These are phyloP conservation scores for Candida pseudofarinosa DNA, from an alignment of 805 yeast species.

Conservation along the genomic window DNA sequence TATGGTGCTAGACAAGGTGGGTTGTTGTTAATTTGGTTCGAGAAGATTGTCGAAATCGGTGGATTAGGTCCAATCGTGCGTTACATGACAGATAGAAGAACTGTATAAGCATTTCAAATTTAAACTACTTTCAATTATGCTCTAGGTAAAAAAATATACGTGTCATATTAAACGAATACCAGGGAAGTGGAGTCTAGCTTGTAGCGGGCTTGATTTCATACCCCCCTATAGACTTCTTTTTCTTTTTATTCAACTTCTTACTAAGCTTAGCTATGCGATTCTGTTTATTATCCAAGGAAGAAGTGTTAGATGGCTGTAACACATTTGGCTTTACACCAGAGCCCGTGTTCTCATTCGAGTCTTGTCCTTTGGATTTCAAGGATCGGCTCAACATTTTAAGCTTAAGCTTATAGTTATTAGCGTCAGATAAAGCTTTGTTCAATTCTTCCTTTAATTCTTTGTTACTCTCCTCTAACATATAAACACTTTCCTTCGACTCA, in stretches of 20 bases:
- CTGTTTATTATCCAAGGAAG: not conserved
- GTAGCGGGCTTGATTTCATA: not conserved
- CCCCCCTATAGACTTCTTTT: not conserved
- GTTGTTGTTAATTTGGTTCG: constrained; percentile 83
- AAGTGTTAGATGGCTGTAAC: not conserved
- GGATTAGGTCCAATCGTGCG: constrained; percentile 90
- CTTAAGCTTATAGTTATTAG: not conserved
- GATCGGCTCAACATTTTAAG: not conserved
- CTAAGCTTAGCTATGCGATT: not conserved
- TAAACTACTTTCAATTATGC: not conserved
- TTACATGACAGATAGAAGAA: constrained; percentile 79
- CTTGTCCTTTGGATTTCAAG: not conserved
- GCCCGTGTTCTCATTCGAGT: not conserved
- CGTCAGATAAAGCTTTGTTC: not conserved
- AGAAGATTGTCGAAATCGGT: constrained; percentile 74
- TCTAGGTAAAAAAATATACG: not conserved
- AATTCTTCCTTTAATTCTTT: constrained; percentile 7
- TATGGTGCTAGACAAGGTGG: constrained; percentile 87
- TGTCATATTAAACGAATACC: not conserved
- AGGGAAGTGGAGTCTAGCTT: not conserved
- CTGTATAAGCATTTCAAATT: constrained; percentile 41
- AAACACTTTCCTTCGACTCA: not conserved
- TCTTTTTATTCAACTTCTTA: not conserved
- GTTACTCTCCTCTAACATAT: constrained; percentile 9
- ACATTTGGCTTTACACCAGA: not conserved